A percentile compares a stretch with the other conserved stretches of the same genome.
phyloP scores from a whole-genome alignment of 106 monocot species.

The Cymbidium sinense region DNA sequence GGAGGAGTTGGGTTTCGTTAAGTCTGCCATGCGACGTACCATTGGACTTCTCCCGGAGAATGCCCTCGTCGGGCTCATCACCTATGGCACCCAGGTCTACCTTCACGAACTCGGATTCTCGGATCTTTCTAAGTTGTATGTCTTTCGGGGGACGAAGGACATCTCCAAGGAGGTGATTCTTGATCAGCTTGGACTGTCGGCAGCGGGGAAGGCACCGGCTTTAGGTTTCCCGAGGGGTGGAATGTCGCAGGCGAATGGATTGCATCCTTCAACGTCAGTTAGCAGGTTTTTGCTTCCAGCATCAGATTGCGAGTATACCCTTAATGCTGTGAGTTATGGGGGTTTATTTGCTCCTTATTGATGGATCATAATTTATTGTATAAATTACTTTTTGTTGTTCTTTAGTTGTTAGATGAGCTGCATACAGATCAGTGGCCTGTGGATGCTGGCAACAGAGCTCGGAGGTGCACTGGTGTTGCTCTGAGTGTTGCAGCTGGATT shows the following conservation, averaged over 20 bases:
- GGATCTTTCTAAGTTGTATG: conserved; percentile 73
- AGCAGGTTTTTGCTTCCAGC: conserved; percentile 79
- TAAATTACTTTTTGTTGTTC: neutral
- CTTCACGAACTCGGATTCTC: conserved; percentile 88
- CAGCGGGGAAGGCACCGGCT: conserved; percentile 9
- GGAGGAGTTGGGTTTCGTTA: conserved; percentile 82
- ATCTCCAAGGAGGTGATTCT: conserved; percentile 78
- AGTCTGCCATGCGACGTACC: conserved; percentile 76
- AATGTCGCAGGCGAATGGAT: conserved; percentile 26
- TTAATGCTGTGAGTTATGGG: conserved; percentile 55
- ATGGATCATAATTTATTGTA: neutral
- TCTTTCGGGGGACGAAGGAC: conserved; percentile 89
- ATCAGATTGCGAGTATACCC: conserved; percentile 85
- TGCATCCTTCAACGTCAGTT: conserved; percentile 29
- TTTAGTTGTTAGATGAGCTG: conserved; percentile 89
- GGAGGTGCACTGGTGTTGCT: conserved; percentile 88
- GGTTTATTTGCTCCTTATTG: neutral
- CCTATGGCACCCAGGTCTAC: conserved; percentile 93
- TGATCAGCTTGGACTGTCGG: conserved; percentile 80
- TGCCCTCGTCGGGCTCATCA: conserved; percentile 81
- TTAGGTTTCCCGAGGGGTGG: conserved; percentile 23
- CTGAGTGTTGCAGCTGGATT: conserved; percentile 89
- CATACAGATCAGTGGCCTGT: conserved; percentile 97
- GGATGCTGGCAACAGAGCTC: conserved; percentile 61
- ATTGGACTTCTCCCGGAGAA: conserved; percentile 78